Evolutionary conservation across 2,329 filamentous ascomycete genomes (phyloP), one percentile per base, ranked within the genome.

Genomic region (Fusarium sp.): DNA sequence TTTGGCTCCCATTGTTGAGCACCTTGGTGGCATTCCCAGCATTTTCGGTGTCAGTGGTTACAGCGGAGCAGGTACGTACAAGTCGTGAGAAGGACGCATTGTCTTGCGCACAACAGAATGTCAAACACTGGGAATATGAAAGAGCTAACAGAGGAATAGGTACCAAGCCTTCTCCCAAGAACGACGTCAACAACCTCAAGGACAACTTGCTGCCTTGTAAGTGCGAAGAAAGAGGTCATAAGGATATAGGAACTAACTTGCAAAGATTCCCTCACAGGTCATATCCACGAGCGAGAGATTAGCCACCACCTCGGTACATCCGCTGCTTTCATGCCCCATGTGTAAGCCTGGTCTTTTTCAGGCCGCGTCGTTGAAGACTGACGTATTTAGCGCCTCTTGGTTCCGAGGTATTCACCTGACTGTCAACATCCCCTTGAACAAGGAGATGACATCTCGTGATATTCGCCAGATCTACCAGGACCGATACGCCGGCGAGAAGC

Each of bases 401-500:
- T 98, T 98, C 88, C 92, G 97, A 79, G 95, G 95, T 71, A 98
- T 98, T 75, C 91, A 93, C 79, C 93, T 95, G 82, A 95, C 94
- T 41, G 95, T 98, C 81, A 94, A 90, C 78, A 93, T 98, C 53
- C 95, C 95, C 15, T 86, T 99, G 12, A 92, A 92, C 78, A 88
- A 95, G 82, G 88, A 89, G 67, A 97, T 98, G 93, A 93, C 90
- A 5, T 95, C 93, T 44, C 92, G 96, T 56, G 95, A 98, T 79
- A 94, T 99, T 75, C 90, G 96, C 69, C 93, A 97, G 78, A 85
- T 98, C 64, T 99, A 97, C 86, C 95, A 98, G 83, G 95, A 98
- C 77, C 90, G 95, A 27, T 99, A 97, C 78, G 95, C 95, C 9
- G 95, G 95, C 54, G 96, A 98, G 87, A 95, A 94, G 83, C 90